Evolutionary conservation across 106 monocot genomes (phyloP), one percentile per base, ranked within the genome.

Genomic region (Dendrobium huoshanense): DNA sequence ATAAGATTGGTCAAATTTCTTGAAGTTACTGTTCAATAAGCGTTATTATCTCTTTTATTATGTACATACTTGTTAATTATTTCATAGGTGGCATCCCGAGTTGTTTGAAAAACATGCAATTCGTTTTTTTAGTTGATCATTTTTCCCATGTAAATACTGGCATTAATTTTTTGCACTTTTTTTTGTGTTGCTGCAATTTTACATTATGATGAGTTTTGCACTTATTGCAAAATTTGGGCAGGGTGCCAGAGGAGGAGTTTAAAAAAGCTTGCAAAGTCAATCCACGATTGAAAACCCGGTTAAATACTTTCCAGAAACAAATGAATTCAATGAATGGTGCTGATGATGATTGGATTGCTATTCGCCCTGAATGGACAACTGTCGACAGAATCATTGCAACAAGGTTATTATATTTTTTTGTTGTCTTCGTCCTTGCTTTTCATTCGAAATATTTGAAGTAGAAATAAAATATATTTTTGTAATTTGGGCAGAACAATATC

Each of bases 301-400:
- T 99, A 44, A 95, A 91, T 70, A 93, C 84, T 76, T 99, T 93
- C n/a, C 84, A 83, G 41, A 89, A 87, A 41, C 95, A 91, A 81
- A 85, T 89, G 89, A 91, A 92, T 55, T 86, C 82, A 11, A 43
- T 88, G 55, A 82, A 83, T 42, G 86, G 82, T 17, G 84, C 89
- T 20, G 93, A 87, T 72, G 99, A 99, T 82, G 99, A 99, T 27
- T 95, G 88, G 89, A 83, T 90, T 88, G 88, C 93, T 55, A 86
- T 99, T 85, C 88, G 95, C 75, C 95, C 93, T 75, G 99, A 99
- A 82, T 99, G 99, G 99, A 99, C 95, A n/a, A 88, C 93, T 47
- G 93, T 93, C 73, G 99, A 99, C 84, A 91, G 95, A 85, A 88
- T 99, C 75, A 55, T 99, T 47, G 82, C 95, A 51, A 91, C 81